Evolutionary conservation across 2,329 filamentous ascomycete genomes (phyloP), one percentile per base, ranked within the genome.

Genomic region (Alternaria infectoria): DNA sequence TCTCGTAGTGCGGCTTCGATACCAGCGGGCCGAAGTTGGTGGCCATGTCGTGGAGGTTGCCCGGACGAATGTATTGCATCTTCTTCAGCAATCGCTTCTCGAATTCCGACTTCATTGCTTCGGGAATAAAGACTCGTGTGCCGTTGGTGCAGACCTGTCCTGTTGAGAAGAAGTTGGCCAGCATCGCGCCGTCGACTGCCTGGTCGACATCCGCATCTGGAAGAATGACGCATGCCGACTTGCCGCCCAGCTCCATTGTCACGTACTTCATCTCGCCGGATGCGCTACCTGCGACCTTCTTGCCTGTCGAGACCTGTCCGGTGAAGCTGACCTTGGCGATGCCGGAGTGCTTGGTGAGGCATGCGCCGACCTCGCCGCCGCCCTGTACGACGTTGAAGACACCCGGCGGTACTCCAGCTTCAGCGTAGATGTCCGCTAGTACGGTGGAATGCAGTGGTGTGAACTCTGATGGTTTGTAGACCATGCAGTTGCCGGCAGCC

Each of bases 71-170:
- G 70, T 87, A 85, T 64, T 83, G 73, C 79, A 96, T 90, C 75
- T 93, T 93, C 65, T 90, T 86, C 2, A 93, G 74, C 2, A 97
- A 82, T 0, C 83, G 82, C 71, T 85, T 83, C 78, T 96, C 92
- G 68, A 97, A 94, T 0, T 83, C 83, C 13, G 81, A 61, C 76
- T 93, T 89, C 78, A 93, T 85, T 40, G 81, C 77, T 32, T 85
- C 81, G 0, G 91, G 93, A 3, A 97, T 86, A 77, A 97, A 97
- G 32, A 97, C 93, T 11, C 93, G 86, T 1, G 93, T 97, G 54
- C 93, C 93, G 78, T 97, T 97, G 54, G 93, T 97, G 86, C 93
- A 97, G 54, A 97, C 93, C 80, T 97, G 93, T 28, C 93, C 93
- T 0, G 91, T 92, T 69, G 91, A 93, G 85, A 92, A 97, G 83